Conservation (phyloP, 768 basidiomycete species). For the Mycena chlorophos region DNA sequence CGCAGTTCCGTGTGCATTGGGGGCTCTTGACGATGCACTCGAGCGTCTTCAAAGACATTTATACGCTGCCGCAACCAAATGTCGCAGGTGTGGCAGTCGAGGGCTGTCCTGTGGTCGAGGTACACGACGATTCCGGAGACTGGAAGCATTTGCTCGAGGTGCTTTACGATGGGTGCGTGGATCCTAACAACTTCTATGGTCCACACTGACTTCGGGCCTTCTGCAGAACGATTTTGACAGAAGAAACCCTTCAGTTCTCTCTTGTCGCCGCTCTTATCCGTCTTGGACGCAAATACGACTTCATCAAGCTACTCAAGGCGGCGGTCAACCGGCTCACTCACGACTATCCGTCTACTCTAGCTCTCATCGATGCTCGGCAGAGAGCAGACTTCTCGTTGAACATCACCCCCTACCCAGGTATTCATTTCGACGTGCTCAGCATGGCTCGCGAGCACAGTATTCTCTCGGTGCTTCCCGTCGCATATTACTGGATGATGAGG, state of each 20-base stretch:
- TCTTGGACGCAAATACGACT: slow-evolving; percentile 14
- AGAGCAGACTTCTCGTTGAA: not conserved
- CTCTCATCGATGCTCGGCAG: not conserved
- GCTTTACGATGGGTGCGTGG: too few species aligned
- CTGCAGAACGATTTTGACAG: too few species aligned
- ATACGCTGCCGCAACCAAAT: slow-evolving; percentile 20
- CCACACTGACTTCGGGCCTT: too few species aligned
- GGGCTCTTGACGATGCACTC: slow-evolving; percentile 24
- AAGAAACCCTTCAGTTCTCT: too few species aligned
- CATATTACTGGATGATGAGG: not conserved
- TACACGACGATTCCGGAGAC: not conserved
- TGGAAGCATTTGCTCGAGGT: too few species aligned
- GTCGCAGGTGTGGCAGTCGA: not conserved
- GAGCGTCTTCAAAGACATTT: slow-evolving; percentile 27
- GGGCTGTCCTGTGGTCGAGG: slow-evolving; percentile 1
- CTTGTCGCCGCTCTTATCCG: slow-evolving; percentile 1
- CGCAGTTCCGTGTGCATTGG: slow-evolving; percentile 26
- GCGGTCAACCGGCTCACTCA: not conserved
- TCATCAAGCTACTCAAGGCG: not conserved
- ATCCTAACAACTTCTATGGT: too few species aligned
- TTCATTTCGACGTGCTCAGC: not conserved
- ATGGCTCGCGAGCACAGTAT: slow-evolving; percentile 10
- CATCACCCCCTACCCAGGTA: not conserved
- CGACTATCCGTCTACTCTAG: slow-evolving; percentile 4
- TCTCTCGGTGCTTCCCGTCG: slow-evolving; percentile 1